Conservation (phyloP, 2,329 filamentous ascomycete genomes). For the Tolypocladium pustulatum region DNA sequence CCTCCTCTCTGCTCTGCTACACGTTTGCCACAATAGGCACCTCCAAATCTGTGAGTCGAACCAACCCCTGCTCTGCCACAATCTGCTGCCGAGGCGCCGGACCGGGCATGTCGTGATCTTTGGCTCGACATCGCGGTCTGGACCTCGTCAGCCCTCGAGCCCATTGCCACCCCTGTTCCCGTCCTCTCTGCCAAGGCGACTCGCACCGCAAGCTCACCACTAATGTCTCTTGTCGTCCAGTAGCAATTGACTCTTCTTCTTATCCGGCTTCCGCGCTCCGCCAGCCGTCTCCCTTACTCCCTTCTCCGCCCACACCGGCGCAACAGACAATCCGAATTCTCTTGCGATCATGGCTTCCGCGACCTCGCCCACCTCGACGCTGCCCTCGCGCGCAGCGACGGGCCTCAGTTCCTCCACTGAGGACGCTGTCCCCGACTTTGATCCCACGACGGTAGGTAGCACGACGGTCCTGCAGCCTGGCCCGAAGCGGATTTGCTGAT, state of each 20-base stretch:
- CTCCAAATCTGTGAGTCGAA: not conserved
- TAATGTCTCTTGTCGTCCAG: not conserved
- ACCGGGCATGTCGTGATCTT: not conserved
- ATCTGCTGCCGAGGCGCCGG: not conserved
- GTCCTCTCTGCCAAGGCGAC: not conserved
- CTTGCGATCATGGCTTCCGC: slow-evolving; percentile 13
- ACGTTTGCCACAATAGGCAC: not conserved
- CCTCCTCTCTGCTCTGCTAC: not conserved
- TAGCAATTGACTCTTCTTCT: not conserved
- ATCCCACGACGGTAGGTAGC: slow-evolving; percentile 44
- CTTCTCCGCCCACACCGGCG: not conserved
- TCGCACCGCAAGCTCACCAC: not conserved
- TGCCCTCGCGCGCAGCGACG: slow-evolving; percentile 38
- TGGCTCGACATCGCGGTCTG: not conserved
- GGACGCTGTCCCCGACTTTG: slow-evolving; percentile 48
- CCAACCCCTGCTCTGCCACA: not conserved
- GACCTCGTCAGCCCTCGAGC: not conserved
- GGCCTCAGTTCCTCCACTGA: slow-evolving; percentile 36
- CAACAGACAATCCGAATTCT: not conserved
- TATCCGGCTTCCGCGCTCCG: not conserved
- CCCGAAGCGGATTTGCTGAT: not conserved
- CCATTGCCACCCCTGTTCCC: not conserved
- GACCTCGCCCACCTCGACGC: slow-evolving; percentile 18
- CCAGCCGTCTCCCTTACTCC: not conserved
- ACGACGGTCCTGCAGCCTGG: not conserved